Evolutionary conservation across 805 yeast species (phyloP).

Genomic region (Kluyveromyces dobzhanskii): DNA sequence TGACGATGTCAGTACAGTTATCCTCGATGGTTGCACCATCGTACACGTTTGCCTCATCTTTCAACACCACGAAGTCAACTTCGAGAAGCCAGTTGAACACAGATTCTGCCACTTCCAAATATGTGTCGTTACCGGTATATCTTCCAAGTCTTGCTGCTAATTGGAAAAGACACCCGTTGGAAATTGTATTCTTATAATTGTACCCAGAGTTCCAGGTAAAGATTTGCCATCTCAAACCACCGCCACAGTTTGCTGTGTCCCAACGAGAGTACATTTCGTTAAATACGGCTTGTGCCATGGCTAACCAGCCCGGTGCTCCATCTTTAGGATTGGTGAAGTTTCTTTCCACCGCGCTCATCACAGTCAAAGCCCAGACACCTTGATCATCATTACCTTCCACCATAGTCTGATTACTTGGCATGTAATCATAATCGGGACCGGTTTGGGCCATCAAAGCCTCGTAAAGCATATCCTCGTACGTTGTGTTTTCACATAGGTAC

Average conservation of each 20-base stretch:
- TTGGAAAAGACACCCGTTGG: conserved; percentile 87
- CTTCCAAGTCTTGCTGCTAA: conserved; percentile 81
- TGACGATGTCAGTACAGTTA: conserved; percentile 55
- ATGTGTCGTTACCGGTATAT: conserved; percentile 66
- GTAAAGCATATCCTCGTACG: conserved; percentile 51
- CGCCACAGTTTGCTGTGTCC: conserved; percentile 67
- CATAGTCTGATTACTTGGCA: conserved; percentile 80
- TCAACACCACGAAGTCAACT: conserved; percentile 36
- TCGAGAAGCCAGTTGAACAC: conserved; percentile 76
- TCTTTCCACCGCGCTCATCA: conserved; percentile 85
- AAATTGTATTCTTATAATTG: conserved; percentile 82
- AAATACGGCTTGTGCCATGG: conserved; percentile 80
- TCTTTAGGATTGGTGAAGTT: conserved; percentile 68
- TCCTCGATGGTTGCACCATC: conserved; percentile 57
- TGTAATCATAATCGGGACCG: conserved; percentile 66
- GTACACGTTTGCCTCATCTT: conserved; percentile 37
- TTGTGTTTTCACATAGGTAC: conserved; percentile 58
- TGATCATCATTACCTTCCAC: conserved; percentile 98
- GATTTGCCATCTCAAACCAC: conserved; percentile 96
- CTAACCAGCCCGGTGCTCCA: conserved; percentile 60
- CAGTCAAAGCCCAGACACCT: conserved; percentile 94
- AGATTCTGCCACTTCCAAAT: conserved; percentile 63
- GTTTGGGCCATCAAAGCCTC: conserved; percentile 65
- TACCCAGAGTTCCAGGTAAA: conserved; percentile 92
- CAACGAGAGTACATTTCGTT: conserved; percentile 86